Evolutionary conservation across 495 filamentous ascomycete species (phyloP), one percentile per base, ranked within the genome.

Genomic region (Neurospora sp.): DNA sequence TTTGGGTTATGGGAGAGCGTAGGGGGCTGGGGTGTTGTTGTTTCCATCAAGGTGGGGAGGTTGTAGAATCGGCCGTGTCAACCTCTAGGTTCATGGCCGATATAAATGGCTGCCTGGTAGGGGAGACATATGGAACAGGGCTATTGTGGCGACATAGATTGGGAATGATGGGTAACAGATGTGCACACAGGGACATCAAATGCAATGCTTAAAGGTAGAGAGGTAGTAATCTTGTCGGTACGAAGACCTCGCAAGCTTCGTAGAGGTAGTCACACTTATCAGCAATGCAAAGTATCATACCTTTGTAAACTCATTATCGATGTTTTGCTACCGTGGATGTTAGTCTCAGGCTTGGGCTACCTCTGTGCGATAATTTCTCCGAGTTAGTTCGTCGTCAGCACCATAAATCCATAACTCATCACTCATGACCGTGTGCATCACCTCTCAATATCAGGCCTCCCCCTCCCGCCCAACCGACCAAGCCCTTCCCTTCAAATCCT

Each of bases 401-500:
- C 38, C n/a, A 20, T 23, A 23, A 54, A 1, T 27, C 46, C 46
- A 6, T 54, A 27, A 54, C 2, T 54, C 46, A 54, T 54, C 20
- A 27, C 0, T 54, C 46, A 54, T 54, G 46, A 54, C 11, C 46
- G 2, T 14, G 5, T 27, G 5, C 46, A 54, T 54, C n/a, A 54
- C 46, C 23, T 10, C 23, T 54, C 46, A 54, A 27, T 2, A 7
- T 54, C 20, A 54, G 11, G 2, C 23, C 48, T 59, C 11, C 1
- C 54, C 73, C 18, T 73, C 72, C 23, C 76, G 40, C 0, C 82
- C 85, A 23, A 84, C 83, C 70, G 88, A 84, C 87, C 88, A 90
- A 3, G 88, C 83, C 69, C 75, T 83, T 0, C 88, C 87, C 78
- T 86, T 90, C 75, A 90, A 70, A 62, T 82, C 79, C 73, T 90